A percentile compares a stretch with the other conserved stretches of the same genome.
Conservation (phyloP, 2,329 filamentous ascomycete species). For the Colletotrichum euphorbiae region DNA sequence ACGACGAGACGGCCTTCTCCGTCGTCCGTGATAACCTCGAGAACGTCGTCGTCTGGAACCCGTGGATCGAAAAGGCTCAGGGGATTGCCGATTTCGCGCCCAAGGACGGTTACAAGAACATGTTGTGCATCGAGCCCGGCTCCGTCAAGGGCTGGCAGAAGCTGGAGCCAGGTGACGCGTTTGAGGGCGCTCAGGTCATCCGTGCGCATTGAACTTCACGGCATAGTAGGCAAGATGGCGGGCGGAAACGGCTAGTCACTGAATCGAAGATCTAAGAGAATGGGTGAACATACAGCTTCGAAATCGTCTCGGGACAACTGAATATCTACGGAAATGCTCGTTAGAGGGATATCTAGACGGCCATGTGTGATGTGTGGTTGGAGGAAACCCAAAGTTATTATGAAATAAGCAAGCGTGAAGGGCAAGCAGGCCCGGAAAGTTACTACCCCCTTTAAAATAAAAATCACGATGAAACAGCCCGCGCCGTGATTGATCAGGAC, state of each 20-base stretch:
- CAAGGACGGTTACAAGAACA: conserved; percentile 89
- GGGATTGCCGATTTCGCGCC: conserved; percentile 89
- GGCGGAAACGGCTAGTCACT: too few species aligned
- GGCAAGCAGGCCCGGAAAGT: conserved; percentile 28
- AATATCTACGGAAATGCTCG: not conserved
- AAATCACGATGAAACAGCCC: conserved; percentile 31
- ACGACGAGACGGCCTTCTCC: conserved; percentile 73
- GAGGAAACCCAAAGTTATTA: conserved; percentile 8
- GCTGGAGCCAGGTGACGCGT: conserved; percentile 81
- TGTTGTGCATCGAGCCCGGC: conserved; percentile 95
- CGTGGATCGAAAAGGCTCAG: conserved; percentile 87
- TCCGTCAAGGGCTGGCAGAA: conserved; percentile 84
- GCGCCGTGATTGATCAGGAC: not conserved
- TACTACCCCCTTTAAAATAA: conserved; percentile 20
- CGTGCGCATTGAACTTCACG: conserved; percentile 12
- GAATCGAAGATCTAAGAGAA: not conserved
- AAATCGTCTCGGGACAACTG: not conserved
- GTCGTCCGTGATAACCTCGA: conserved; percentile 86
- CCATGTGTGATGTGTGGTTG: not conserved
- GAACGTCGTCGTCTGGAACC: conserved; percentile 97
- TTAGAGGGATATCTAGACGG: conserved; percentile 28
- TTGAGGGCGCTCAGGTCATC: conserved; percentile 72
- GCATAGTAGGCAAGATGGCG: not conserved
- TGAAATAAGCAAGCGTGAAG: conserved; percentile 25
- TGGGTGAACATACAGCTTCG: not conserved